Evolutionary conservation across 768 basidiomycete species (phyloP), one percentile per base, ranked within the genome.

Genomic region (Tylopilus vinaceipallidus): DNA sequence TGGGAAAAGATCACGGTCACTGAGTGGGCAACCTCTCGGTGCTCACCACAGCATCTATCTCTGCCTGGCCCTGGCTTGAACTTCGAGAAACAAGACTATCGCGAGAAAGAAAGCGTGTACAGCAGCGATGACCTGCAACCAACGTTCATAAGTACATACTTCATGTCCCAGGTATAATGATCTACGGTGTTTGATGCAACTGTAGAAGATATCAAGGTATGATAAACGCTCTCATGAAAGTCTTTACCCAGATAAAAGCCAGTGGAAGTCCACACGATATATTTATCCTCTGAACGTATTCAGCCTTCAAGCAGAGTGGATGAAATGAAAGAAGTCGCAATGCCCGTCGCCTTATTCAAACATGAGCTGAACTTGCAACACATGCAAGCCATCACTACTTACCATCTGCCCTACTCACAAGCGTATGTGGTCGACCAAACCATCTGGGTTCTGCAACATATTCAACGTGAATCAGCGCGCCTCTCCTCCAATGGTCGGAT

Each of bases 101-200:
- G 60, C 63, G 3, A 62, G 54, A 27, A 65, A 58, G 48, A 64
- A 65, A 1, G 56, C 49, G 27, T 56, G 34, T 19, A 53, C 17
- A 2, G 60, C 30, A 13, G 63, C 54, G 30, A 55, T 45, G 2
- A 41, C 17, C 63, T 57, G 19, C 16, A 6, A 58, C 22, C 0
- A 9, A 12, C 14, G 2, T 17, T 2, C 4, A 13, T 46, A 7
- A 41, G 8, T 0, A 6, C 32, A 67, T 1, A 76, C 14, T 77
- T 1, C 74, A 61, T 20, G 50, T 54, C 1, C 69, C 73, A 47
- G 75, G 59, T 4, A 77, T 70, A 67, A 32, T 16, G 1, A 23
- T 7, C 3, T 47, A 59, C 59, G 41, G 80, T 81, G 53, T 81
- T 79, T 0, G 79, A 75, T 9, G 74, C 78, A 45, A 73, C 63